Percentiles rank a stretch among this genome's conserved stretches.
These are phyloP conservation scores for Trichocomaceae sp. DNA, from an alignment of 2,329 filamentous ascomycete species.

Conservation along the genomic window DNA sequence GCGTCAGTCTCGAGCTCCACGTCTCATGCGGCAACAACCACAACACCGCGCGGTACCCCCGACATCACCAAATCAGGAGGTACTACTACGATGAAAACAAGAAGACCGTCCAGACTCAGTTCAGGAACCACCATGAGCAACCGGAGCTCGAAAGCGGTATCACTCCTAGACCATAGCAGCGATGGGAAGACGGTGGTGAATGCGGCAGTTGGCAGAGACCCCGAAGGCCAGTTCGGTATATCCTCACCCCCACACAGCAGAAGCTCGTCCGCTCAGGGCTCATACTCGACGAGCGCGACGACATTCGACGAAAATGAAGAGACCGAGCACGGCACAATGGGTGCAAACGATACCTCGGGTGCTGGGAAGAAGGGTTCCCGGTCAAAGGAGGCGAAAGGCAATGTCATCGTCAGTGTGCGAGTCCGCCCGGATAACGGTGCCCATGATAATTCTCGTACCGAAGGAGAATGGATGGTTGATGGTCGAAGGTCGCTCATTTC, in stretches of 20 bases:
- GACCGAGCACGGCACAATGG: conserved; percentile 19
- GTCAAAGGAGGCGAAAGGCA: conserved; percentile 73
- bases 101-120: conserved; percentile 52
- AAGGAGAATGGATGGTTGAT: conserved; percentile 89
- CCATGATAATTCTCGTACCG: conserved; percentile 56
- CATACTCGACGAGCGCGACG: conserved; percentile 83
- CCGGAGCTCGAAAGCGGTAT: conserved; percentile 54
- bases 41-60: conserved; percentile 25
- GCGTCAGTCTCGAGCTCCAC: conserved; percentile 35
- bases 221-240: conserved; percentile 68
- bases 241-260: conserved; percentile 81
- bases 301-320: conserved; percentile 77
- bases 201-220: conserved; percentile 56
- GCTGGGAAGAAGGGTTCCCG: conserved; percentile 27
- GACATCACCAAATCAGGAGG: conserved; percentile 42
- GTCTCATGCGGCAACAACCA: conserved; percentile 11
- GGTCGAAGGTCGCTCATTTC: conserved; percentile 73
- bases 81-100: conserved; percentile 42
- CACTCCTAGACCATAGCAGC: conserved; percentile 69
- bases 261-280: conserved; percentile 86
- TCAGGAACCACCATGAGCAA: conserved; percentile 48
- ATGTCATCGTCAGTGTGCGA: conserved; percentile 90
- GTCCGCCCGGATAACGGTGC: conserved; percentile 71
- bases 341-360: conserved; percentile 49
- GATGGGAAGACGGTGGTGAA: conserved; percentile 67